Evolutionary conservation across 495 filamentous ascomycete genomes (phyloP), one percentile per base, ranked within the genome.

Genomic region (Penicillium verhagenii): DNA sequence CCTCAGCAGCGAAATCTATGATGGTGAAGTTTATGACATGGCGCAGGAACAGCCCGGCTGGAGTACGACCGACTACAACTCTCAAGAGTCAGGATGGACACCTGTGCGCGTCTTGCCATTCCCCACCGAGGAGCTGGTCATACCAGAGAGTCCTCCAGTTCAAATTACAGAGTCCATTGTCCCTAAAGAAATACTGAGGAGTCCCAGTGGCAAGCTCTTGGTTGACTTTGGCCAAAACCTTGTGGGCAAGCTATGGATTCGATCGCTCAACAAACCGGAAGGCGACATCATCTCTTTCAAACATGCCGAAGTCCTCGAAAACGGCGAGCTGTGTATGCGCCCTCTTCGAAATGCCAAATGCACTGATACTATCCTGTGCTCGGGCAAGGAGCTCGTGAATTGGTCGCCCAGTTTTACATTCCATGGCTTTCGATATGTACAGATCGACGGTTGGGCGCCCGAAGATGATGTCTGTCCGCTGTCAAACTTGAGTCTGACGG

Each of bases 191-290:
- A 60, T 82, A 16, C 61, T 77, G n/a, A 73, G 52, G 18, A 75
- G 69, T 11, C 68, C 73, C 1, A 66, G 66, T 0, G 74, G 74
- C 10, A 78, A 75, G 39, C 25, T 23, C n/a, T 52, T 33, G 40
- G 82, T 3, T 4, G 80, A 83, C 45, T 82, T 81, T 48, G 78
- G 79, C 2, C 80, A 83, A 53, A 82, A 81, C 45, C 54, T 82
- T 18, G 79, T 79, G 0, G 80, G 77, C 7, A 66, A 60, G 52
- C 52, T 81, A 10, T 50, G 57, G 8, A 45, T 79, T 11, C 58
- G 55, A 8, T 56, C 53, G 0, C 57, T 75, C 6, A 38, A 61
- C 1, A 72, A 73, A 14, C 63, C 68, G 2, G 52, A 59, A 18
- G 74, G 73, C 2, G 25, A 37, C 19, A 13, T n/a, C 0, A 49